Base-by-base conservation (phyloP, 805 yeast species). In the Yueomyces sp. region DNA sequence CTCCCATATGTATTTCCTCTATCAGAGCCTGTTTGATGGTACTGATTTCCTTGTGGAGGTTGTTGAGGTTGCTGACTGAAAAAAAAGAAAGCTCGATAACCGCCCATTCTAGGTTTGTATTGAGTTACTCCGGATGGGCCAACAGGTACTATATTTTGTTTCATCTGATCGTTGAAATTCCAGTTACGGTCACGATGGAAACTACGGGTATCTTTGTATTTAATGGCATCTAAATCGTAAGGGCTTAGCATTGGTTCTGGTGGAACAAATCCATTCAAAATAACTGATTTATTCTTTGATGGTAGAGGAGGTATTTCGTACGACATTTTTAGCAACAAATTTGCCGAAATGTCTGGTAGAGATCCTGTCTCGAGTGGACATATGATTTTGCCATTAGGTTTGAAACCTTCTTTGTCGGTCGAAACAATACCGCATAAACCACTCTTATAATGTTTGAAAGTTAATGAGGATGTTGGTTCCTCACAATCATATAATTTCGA, bases 181-280 rank as follows among this genome's bases (percentile, higher is more conserved):
- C 60, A 52, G 27, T 51, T 43, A 37, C 60, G 52, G 27, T 51
- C 42, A 9, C 69, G 62, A 9, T 19, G 6, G 2, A 5, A 19
- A 29, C 40, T 36, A 34, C 62, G 59, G 40, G 66, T 63, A 45
- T 62, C 57, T 36, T 76, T 77, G 52, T 77, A 72, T 32, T 70
- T 54, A 11, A 85, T 67, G 8, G 71, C 64, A 48, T 81, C 85
- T 44, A 70, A 73, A 52, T 88, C 96, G 40, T 79, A 81, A 37
- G 73, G 75, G 4, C 77, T 76, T 40, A 90, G 65, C 5, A 79
- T 79, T 26, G 70, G 68, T 34, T 65, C 64, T 46, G 78, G 81
- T 4, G 86, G 73, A 47, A 77, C 76, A 55, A 68, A 85, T 0
- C 96, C 96, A 40, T 79, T 82, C 49, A 90, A 61, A 27, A 90